phyloP scores from a whole-genome alignment of 73 alveolate species.

The Paramecium biaurelia region DNA sequence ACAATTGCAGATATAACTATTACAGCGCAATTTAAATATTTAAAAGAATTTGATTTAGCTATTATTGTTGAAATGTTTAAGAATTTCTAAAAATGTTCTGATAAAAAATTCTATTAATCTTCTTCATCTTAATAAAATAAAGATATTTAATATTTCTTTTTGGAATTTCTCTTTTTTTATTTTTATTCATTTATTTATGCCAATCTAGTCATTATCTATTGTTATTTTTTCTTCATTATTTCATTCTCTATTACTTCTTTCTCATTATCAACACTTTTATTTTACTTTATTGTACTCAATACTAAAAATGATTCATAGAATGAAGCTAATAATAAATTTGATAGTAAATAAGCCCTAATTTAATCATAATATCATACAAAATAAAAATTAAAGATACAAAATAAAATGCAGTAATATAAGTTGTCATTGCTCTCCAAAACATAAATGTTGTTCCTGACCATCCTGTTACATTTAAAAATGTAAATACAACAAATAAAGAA shows the following conservation, averaged over 20 bases:
- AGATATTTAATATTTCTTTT: neutral
- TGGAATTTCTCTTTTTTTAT: neutral
- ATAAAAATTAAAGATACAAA: constrained; percentile 56
- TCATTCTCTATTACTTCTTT: constrained; percentile 30
- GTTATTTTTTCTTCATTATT: neutral
- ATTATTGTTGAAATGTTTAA: neutral
- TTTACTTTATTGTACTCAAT: constrained; percentile 37
- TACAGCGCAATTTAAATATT: neutral
- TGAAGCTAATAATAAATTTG: constrained; percentile 53
- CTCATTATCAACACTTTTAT: neutral
- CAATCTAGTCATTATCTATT: constrained; percentile 26
- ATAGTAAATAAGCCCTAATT: constrained; percentile 27
- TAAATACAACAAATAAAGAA: constrained; percentile 48
- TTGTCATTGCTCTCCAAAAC: constrained; percentile 58
- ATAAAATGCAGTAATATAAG: constrained; percentile 53
- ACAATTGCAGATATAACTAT: neutral
- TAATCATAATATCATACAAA: neutral
- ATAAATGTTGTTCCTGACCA: constrained; percentile 60
- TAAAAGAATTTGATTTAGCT: neutral
- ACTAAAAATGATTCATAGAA: constrained; percentile 63
- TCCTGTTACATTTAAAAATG: neutral
- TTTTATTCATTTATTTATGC: constrained; percentile 20
- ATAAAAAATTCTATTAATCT: neutral
- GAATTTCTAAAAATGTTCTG: neutral
- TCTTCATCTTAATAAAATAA: neutral